These are phyloP conservation scores for Aspergillus luchuensis DNA, from an alignment of 2,329 filamentous ascomycete genomes.

Conservation along the genomic window DNA sequence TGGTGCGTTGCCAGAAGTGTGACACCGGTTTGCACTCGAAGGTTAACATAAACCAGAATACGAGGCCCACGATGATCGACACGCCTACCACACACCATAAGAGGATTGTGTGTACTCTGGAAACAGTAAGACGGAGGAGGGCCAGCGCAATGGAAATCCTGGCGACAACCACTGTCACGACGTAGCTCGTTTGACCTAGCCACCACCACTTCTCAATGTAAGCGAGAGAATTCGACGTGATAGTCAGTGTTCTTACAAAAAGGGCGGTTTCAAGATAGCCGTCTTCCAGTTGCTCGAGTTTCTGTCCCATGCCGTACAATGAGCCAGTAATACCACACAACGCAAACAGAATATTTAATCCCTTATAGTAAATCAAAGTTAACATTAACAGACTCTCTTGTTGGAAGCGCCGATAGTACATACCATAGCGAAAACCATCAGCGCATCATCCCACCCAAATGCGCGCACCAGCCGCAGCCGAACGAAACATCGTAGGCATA, in stretches of 20 bases:
- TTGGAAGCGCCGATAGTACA: conserved; percentile 4
- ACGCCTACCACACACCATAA: conserved; percentile 52
- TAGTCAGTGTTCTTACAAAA: conserved; percentile 31
- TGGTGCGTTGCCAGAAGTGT: conserved; percentile 52
- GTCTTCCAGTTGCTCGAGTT: conserved; percentile 18
- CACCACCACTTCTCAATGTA: conserved; percentile 49
- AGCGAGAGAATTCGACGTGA: not conserved
- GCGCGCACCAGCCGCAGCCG: conserved; percentile 36
- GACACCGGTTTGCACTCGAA: conserved; percentile 57
- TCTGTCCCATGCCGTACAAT: conserved; percentile 36
- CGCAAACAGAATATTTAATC: conserved; percentile 38
- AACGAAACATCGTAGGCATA: conserved; percentile 41
- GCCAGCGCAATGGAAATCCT: conserved; percentile 58
- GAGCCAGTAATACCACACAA: conserved; percentile 39
- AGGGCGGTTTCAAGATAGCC: conserved; percentile 34
- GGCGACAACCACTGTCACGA: conserved; percentile 50
- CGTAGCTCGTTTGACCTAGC: conserved; percentile 59
- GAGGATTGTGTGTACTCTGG: conserved; percentile 48
- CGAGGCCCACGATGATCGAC: conserved; percentile 48
- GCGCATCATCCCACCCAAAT: conserved; percentile 42
- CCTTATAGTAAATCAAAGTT: conserved; percentile 19
- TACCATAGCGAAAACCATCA: conserved; percentile 43
- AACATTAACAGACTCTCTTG: not conserved
- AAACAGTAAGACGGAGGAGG: conserved; percentile 54
- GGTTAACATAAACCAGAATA: conserved; percentile 55